Evolutionary conservation across 768 basidiomycete genomes (phyloP), one percentile per base, ranked within the genome.

Genomic region (Podaxis carcinomalis): DNA sequence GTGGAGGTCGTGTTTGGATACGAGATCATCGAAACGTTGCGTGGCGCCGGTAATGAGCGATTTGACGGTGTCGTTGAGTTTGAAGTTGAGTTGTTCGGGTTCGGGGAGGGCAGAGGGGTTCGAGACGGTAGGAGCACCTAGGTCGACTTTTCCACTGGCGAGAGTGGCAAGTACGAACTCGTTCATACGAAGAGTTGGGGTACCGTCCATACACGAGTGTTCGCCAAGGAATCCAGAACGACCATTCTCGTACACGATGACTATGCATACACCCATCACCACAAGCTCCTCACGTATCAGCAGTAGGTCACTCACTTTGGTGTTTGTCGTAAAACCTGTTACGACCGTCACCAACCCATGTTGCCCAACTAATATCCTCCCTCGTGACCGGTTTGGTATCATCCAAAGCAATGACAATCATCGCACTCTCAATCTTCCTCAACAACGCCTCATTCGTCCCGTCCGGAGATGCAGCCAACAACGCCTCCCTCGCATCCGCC

Each of bases 261-360:
- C 93, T 95, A 69, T 11, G 56, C 25, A 57, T 3, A 21, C 19
- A 25, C 4, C 2, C 7, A 61, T 46, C 11, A 65, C 36, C 10
- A 11, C 36, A 23, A 42, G 23, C 4, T 14, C 14, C 14, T 13
- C 59, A 35, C 19, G 21, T 23, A 4, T 32, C 32, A 32, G 7
- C 32, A 32, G 32, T 2, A 9, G 2, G 0, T 32, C 4, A 79
- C 89, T 36, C 70, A 94, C 93, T 68, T 69, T 98, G 92, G 70
- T 98, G 96, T 74, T 99, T 99, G 79, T 98, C 97, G 70, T 88
- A 98, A 80, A 90, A 99, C 62, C 96, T 79, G 72, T 96, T 97
- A 53, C 86, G 79, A 23, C 93, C 95, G 66, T 96, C 84, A 35
- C 95, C 96, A 23, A 88, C 87, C 95, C 96, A 98, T 52, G 86